phyloP scores from a whole-genome alignment of 2,329 filamentous ascomycete genomes.

The Alternaria longipes region DNA sequence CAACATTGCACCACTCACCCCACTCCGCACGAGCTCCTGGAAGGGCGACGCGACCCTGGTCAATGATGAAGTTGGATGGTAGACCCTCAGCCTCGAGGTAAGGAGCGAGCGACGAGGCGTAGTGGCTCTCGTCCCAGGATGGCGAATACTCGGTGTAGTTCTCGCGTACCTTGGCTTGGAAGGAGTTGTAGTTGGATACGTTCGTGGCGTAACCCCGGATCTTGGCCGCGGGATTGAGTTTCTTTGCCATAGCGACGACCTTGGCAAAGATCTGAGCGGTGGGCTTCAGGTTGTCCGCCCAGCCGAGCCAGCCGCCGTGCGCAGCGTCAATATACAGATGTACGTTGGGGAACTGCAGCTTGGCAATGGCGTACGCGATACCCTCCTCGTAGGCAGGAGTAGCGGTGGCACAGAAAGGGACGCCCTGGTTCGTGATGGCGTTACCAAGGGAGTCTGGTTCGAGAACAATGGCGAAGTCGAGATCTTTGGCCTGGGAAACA shows the following conservation, averaged over 20 bases:
- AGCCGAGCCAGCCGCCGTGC: slow-evolving; percentile 43
- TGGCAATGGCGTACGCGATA: slow-evolving; percentile 41
- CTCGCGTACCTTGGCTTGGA: slow-evolving; percentile 34
- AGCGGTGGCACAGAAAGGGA: slow-evolving; percentile 34
- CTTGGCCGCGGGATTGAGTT: slow-evolving; percentile 31
- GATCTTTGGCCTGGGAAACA: slow-evolving; percentile 33
- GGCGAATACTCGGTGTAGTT: slow-evolving; percentile 39
- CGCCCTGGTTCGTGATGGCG: slow-evolving; percentile 38
- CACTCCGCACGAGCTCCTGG: slow-evolving; percentile 36
- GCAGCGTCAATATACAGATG: slow-evolving; percentile 43
- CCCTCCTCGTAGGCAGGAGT: slow-evolving; percentile 41
- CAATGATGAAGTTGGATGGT: slow-evolving; percentile 40
- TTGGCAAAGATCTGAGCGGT: slow-evolving; percentile 37
- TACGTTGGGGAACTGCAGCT: slow-evolving; percentile 40
- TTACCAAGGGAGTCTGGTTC: slow-evolving; percentile 43
- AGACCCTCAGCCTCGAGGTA: slow-evolving; percentile 36
- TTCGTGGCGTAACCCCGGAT: slow-evolving; percentile 41
- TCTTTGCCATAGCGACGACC: slow-evolving; percentile 36
- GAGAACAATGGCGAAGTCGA: slow-evolving; percentile 42
- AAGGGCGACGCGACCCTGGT: slow-evolving; percentile 38
- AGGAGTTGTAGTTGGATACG: slow-evolving; percentile 41
- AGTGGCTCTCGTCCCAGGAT: slow-evolving; percentile 39
- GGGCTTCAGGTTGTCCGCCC: slow-evolving; percentile 41
- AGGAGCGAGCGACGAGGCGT: slow-evolving; percentile 30
- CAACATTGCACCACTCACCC: slow-evolving; percentile 45